Evolutionary conservation across 1,284 basidiomycete species (phyloP).

Genomic region (Sporisorium reilianum): DNA sequence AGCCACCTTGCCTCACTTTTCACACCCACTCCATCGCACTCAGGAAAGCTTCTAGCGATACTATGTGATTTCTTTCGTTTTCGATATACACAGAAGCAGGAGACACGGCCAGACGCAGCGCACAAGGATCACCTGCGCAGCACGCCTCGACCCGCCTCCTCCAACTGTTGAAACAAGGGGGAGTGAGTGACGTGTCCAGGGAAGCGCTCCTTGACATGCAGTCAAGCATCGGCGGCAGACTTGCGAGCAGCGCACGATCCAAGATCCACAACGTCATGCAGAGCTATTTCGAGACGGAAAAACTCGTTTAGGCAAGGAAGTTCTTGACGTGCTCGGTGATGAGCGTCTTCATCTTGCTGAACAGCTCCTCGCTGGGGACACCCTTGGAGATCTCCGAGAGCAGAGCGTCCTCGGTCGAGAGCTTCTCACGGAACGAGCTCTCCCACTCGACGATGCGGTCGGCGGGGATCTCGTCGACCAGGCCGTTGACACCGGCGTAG

Average conservation of each 20-base stretch:
- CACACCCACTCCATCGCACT: neutral
- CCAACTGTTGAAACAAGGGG: slow-evolving; percentile 6
- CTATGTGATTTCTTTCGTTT: slow-evolving; percentile 50
- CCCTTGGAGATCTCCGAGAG: slow-evolving; percentile 80
- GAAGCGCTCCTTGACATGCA: neutral
- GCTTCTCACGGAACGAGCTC: slow-evolving; percentile 84
- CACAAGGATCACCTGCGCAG: slow-evolving; percentile 10
- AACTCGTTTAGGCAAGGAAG: slow-evolving; percentile 59
- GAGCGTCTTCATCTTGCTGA: slow-evolving; percentile 76
- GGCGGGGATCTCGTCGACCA: slow-evolving; percentile 84
- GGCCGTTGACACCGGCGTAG: slow-evolving; percentile 93
- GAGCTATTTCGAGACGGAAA: neutral
- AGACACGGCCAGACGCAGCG: neutral
- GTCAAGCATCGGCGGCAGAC: neutral
- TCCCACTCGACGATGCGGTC: slow-evolving; percentile 97
- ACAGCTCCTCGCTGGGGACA: slow-evolving; percentile 86
- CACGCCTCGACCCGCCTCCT: slow-evolving; percentile 1
- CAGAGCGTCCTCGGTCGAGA: slow-evolving; percentile 66
- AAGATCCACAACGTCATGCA: neutral
- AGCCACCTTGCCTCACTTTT: neutral
- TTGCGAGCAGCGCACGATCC: neutral
- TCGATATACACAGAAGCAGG: slow-evolving; percentile 23
- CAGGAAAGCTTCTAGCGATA: slow-evolving; percentile 38
- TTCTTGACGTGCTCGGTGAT: slow-evolving; percentile 62
- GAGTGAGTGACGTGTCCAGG: neutral